A percentile compares a stretch with the other conserved stretches of the same genome.
phyloP scores from a whole-genome alignment of 2,329 filamentous ascomycete species.

The Fusarium subtropicale region DNA sequence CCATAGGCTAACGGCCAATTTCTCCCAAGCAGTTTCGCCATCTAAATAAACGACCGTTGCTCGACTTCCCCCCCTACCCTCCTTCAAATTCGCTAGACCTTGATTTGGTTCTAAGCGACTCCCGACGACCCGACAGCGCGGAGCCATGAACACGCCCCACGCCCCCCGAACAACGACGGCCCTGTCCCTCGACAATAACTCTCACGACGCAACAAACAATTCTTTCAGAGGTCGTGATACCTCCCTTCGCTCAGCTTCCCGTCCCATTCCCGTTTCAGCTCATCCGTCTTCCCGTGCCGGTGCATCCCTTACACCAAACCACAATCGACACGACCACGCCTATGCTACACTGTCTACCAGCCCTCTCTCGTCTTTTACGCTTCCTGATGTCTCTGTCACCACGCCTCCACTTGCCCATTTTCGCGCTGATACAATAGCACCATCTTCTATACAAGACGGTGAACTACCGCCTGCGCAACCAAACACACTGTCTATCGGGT shows the following conservation, averaged over 20 bases:
- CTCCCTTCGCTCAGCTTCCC: constrained; percentile 36
- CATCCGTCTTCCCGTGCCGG: constrained; percentile 24
- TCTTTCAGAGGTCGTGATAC: constrained; percentile 38
- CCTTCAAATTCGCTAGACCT: constrained; percentile 26
- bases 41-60: constrained; percentile 16
- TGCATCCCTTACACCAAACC: constrained; percentile 37
- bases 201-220: constrained; percentile 26
- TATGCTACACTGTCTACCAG: constrained; percentile 38
- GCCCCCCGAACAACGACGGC: constrained; percentile 45
- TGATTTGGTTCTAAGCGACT: constrained; percentile 36
- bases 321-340: constrained; percentile 36
- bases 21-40: constrained; percentile 6
- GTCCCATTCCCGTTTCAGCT: constrained; percentile 39
- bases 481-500: constrained; percentile 22
- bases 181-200: constrained; percentile 43
- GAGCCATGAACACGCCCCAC: constrained; percentile 51
- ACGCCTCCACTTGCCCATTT: constrained; percentile 44
- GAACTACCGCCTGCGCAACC: constrained; percentile 37
- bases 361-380: constrained; percentile 34
- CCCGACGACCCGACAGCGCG: constrained; percentile 39
- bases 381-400: constrained; percentile 45
- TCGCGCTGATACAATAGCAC: constrained; percentile 47
- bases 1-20: constrained; percentile 27
- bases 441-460: constrained; percentile 48
- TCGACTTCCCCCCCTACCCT: constrained; percentile 9